These are phyloP conservation scores for Lentinula aciculospora DNA, from an alignment of 768 basidiomycete species.

Conservation along the genomic window DNA sequence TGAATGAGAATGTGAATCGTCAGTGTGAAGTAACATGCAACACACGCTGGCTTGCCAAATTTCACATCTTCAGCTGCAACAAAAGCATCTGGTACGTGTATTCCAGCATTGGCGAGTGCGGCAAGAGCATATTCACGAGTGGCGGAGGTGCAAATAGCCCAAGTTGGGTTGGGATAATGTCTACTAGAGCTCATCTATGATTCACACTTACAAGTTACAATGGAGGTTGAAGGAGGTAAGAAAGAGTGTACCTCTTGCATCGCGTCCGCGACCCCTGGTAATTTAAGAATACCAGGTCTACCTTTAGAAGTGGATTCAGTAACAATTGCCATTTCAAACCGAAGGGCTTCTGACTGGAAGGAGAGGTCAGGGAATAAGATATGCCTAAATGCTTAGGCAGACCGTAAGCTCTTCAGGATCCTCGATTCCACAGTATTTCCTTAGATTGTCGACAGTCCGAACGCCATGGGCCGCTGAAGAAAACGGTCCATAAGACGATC, in stretches of 20 bases:
- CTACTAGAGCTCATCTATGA: constrained; percentile 30
- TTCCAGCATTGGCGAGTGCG: constrained; percentile 60
- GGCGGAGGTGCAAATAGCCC: constrained; percentile 88
- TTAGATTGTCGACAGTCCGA: constrained; percentile 78
- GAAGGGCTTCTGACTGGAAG: constrained; percentile 57
- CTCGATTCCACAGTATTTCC: constrained; percentile 61
- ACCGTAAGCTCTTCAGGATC: constrained; percentile 72
- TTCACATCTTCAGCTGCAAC: constrained; percentile 81
- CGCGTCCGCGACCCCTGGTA: constrained; percentile 66
- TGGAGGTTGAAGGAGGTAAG: neutral
- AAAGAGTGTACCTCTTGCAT: constrained; percentile 45
- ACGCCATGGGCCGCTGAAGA: constrained; percentile 70
- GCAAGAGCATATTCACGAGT: constrained; percentile 69
- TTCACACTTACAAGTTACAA: neutral
- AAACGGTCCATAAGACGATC: neutral
- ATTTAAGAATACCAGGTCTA: constrained; percentile 54
- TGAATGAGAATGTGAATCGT: constrained; percentile 5
- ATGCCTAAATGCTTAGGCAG: constrained; percentile 6
- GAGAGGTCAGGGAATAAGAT: neutral
- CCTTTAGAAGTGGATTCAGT: constrained; percentile 50
- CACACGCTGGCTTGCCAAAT: constrained; percentile 75
- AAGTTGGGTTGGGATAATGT: constrained; percentile 52
- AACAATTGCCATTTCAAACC: constrained; percentile 79
- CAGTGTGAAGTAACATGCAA: neutral
- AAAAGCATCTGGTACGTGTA: constrained; percentile 68